These are phyloP conservation scores for Fusarium setosum DNA, from an alignment of 2,329 filamentous ascomycete species.

Conservation along the genomic window DNA sequence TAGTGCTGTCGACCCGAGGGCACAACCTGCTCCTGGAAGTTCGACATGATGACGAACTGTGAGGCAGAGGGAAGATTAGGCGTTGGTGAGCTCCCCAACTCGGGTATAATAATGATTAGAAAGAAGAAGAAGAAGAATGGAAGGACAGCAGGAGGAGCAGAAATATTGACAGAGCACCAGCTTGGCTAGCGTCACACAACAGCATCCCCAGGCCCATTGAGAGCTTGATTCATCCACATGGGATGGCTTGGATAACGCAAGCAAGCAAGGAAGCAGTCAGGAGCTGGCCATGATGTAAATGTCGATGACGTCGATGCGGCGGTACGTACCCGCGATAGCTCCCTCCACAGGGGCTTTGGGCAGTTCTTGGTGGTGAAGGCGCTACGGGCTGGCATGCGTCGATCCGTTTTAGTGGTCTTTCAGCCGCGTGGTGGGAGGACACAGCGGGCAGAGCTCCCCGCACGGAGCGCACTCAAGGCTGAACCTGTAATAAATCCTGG, in stretches of 20 bases:
- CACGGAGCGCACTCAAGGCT: background rate
- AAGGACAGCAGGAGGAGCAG: constrained; percentile 5
- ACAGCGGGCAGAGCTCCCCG: constrained; percentile 22
- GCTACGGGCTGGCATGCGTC: constrained; percentile 16
- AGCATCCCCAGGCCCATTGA: constrained; percentile 15
- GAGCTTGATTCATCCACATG: constrained; percentile 32
- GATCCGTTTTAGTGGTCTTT: constrained; percentile 26
- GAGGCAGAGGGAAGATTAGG: constrained; percentile 7
- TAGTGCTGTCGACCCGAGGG: constrained; percentile 74
- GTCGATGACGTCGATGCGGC: constrained; percentile 41
- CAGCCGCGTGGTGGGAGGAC: constrained; percentile 28
- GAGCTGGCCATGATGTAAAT: constrained; percentile 28
- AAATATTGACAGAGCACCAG: constrained; percentile 24
- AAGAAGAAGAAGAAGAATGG: background rate
- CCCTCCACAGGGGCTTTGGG: background rate
- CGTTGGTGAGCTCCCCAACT: constrained; percentile 19
- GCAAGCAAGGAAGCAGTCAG: constrained; percentile 29
- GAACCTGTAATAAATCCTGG: constrained; percentile 2
- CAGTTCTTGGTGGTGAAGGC: background rate
- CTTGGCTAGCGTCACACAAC: constrained; percentile 29
- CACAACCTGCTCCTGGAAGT: constrained; percentile 52
- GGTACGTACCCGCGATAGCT: constrained; percentile 18
- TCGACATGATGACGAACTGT: constrained; percentile 45
- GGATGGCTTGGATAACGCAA: constrained; percentile 31
- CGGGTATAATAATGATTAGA: background rate